These are phyloP conservation scores for Hygrophila difformis DNA, from an alignment of 257 asterid species.

Conservation along the genomic window DNA sequence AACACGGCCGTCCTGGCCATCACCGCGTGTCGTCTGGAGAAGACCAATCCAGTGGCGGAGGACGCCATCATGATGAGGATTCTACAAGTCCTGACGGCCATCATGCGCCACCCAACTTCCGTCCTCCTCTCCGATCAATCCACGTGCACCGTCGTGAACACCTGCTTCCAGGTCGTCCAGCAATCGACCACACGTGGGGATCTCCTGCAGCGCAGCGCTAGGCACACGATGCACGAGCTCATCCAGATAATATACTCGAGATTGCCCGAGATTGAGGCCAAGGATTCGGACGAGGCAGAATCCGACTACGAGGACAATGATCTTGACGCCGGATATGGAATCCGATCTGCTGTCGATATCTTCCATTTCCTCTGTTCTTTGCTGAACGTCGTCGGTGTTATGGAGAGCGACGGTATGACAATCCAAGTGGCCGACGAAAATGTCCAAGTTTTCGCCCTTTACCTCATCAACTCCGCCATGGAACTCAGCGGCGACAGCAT, in stretches of 20 bases:
- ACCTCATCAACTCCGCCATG: conserved; percentile 64
- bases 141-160: conserved; percentile 72
- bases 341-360: conserved; percentile 69
- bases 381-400: conserved; percentile 60
- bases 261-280: conserved; percentile 67
- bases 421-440: conserved; percentile 52
- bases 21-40: conserved; percentile 69
- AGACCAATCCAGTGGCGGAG: conserved; percentile 55
- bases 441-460: conserved; percentile 66
- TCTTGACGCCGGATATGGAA: conserved; percentile 69
- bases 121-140: conserved; percentile 63
- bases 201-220: conserved; percentile 73
- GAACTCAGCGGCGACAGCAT: conserved; percentile 90
- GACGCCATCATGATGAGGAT: conserved; percentile 85
- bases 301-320: conserved; percentile 74
- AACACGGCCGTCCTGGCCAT: conserved; percentile 46
- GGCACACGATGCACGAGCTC: conserved; percentile 81
- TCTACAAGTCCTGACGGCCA: conserved; percentile 49
- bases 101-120: conserved; percentile 68
- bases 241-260: conserved; percentile 60
- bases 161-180: conserved; percentile 86
- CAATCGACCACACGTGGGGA: conserved; percentile 67
- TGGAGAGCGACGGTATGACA: conserved; percentile 46
- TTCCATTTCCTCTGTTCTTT: conserved; percentile 88
- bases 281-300: conserved; percentile 74